Evolutionary conservation across 768 basidiomycete species (phyloP).

Genomic region (Exsudoporus frostii): DNA sequence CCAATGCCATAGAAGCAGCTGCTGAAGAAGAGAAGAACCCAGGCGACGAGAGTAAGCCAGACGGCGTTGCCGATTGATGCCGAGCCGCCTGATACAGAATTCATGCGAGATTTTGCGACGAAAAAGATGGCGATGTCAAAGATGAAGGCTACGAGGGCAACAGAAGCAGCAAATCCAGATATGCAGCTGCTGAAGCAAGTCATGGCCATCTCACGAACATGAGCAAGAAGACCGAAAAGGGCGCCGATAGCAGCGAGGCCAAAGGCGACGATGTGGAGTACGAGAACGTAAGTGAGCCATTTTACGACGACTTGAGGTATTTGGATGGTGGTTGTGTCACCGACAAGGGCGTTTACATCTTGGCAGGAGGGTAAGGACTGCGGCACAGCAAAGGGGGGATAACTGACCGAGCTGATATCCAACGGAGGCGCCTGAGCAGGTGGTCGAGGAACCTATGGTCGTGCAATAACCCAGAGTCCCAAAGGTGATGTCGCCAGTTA

Average conservation of each 20-base stretch:
- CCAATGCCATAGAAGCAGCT: constrained; percentile 87
- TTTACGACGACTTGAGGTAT: constrained; percentile 85
- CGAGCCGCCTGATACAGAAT: constrained; percentile 62
- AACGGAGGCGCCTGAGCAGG: constrained; percentile 75
- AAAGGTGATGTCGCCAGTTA: constrained; percentile 68
- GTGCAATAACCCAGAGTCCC: constrained; percentile 91
- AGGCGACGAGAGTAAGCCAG: constrained; percentile 88
- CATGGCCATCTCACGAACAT: constrained; percentile 85
- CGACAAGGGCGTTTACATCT: constrained; percentile 85
- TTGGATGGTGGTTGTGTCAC: constrained; percentile 57
- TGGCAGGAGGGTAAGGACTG: constrained; percentile 10
- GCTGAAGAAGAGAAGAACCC: constrained; percentile 83
- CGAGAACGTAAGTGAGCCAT: constrained; percentile 93
- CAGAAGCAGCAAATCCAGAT: constrained; percentile 73
- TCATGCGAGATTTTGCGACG: constrained; percentile 82
- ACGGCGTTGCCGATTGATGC: constrained; percentile 85
- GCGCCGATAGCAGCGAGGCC: constrained; percentile 66
- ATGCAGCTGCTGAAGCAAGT: constrained; percentile 77
- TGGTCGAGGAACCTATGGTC: constrained; percentile 50
- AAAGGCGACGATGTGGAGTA: constrained; percentile 89
- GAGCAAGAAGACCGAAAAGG: constrained; percentile 83
- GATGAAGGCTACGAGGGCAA: constrained; percentile 84
- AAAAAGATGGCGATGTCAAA: constrained; percentile 93
- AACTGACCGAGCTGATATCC: constrained; percentile 85
- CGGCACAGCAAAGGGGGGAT: not conserved